Conservation (phyloP, 139 green algal genomes). For the Chlamydomonas eustigma region DNA sequence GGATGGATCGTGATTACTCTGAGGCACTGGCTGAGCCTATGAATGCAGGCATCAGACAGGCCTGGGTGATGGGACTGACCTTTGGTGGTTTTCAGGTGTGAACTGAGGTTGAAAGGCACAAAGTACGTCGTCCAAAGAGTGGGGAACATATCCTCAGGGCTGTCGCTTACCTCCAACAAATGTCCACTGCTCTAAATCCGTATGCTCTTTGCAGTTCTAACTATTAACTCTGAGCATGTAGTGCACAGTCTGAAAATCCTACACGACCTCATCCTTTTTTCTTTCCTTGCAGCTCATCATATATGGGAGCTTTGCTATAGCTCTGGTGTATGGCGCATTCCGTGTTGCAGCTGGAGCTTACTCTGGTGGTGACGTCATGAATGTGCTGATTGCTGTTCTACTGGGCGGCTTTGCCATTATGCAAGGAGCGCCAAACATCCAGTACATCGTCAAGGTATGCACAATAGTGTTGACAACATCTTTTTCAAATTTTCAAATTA, state of each 20-base stretch:
- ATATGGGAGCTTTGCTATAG: conserved; percentile 58
- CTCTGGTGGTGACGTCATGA: conserved; percentile 45
- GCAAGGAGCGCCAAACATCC: conserved; percentile 37
- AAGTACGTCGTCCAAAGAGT: too few species aligned
- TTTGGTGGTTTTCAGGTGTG: neutral
- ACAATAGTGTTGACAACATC: too few species aligned
- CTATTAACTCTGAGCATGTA: too few species aligned
- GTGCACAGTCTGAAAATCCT: too few species aligned
- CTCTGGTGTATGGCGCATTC: conserved; percentile 67
- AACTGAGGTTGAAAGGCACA: too few species aligned
- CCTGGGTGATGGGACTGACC: neutral
- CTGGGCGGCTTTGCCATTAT: conserved; percentile 66
- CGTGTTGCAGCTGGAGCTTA: conserved; percentile 46
- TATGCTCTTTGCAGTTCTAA: too few species aligned
- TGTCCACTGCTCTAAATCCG: too few species aligned
- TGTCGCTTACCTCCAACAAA: too few species aligned
- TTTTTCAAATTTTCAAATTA: too few species aligned
- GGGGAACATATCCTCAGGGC: too few species aligned
- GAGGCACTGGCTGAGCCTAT: conserved; percentile 42
- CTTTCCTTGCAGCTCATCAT: conserved; percentile 42
- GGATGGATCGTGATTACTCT: conserved; percentile 46
- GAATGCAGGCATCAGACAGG: conserved; percentile 4
- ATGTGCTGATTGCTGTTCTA: conserved; percentile 70
- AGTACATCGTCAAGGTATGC: conserved; percentile 49
- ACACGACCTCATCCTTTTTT: conserved; percentile 19